Conservation (phyloP, 306 rosid genomes). For the Quercus berberidifolia region DNA sequence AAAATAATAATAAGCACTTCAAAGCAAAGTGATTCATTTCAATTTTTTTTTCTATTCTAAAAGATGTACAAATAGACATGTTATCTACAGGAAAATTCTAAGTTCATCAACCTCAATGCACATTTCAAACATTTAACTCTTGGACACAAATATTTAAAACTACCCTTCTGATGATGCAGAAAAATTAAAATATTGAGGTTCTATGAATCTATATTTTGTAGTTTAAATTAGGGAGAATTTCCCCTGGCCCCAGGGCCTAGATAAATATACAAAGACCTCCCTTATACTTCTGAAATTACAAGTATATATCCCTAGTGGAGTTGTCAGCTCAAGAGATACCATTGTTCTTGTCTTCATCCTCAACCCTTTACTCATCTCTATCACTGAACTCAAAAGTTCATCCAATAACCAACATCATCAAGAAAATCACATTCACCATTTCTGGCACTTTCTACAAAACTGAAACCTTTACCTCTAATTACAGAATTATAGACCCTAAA, state of each 20-base stretch:
- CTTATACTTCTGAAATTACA: neutral
- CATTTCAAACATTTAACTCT: neutral
- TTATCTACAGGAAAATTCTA: neutral
- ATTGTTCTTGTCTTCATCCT: neutral
- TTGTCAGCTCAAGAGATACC: neutral
- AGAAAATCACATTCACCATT: neutral
- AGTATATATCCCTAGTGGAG: neutral
- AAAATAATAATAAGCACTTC: neutral
- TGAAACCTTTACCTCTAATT: neutral
- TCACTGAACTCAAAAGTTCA: neutral
- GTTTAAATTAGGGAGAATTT: neutral
- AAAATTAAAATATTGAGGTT: neutral
- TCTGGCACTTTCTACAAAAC: neutral
- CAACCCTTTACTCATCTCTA: neutral
- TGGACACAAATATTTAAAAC: neutral
- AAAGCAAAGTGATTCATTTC: neutral
- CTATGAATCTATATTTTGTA: neutral
- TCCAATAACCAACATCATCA: neutral
- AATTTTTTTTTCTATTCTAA: neutral
- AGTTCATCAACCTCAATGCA: neutral
- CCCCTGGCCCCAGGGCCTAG: neutral
- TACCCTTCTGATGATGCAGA: neutral
- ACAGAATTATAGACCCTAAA: neutral
- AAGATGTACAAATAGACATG: neutral
- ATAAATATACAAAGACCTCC: neutral